Evolutionary conservation across 371 early-diverging fungal species (phyloP).

Genomic region (Rhizopus stolonifer): DNA sequence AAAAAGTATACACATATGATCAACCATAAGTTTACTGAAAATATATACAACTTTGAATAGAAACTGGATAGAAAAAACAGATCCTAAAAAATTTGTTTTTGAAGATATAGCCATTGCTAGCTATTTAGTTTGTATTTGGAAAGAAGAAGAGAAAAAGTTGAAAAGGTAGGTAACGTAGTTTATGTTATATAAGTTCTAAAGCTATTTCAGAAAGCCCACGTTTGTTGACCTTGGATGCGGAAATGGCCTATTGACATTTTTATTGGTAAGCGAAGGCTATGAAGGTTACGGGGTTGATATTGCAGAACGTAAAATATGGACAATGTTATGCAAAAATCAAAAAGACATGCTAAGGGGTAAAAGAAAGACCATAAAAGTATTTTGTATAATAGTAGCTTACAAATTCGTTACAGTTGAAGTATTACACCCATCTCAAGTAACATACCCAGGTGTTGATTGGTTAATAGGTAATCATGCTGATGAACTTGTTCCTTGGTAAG

Average conservation of each 20-base stretch:
- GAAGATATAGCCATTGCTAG: conserved; percentile 87
- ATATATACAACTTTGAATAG: conserved; percentile 20
- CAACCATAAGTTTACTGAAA: conserved; percentile 8
- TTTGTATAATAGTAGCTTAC: neutral
- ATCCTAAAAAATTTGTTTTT: conserved; percentile 80
- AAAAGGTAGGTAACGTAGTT: conserved; percentile 10
- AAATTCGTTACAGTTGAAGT: conserved; percentile 50
- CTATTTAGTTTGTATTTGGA: conserved; percentile 78
- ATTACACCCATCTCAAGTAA: conserved; percentile 56
- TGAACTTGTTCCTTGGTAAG: conserved; percentile 84
- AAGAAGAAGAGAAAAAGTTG: conserved; percentile 39
- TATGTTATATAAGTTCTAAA: neutral
- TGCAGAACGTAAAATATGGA: conserved; percentile 79
- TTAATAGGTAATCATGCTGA: conserved; percentile 92
- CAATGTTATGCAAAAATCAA: conserved; percentile 27
- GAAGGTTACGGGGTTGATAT: conserved; percentile 82
- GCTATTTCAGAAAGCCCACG: conserved; percentile 36
- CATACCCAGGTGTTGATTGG: conserved; percentile 67
- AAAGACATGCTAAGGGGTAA: conserved; percentile 41
- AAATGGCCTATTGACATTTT: conserved; percentile 86
- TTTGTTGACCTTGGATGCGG: conserved; percentile 94
- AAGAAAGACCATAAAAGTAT: conserved; percentile 6
- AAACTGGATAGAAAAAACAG: conserved; percentile 79
- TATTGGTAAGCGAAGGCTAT: conserved; percentile 79
- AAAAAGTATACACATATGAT: neutral